Base-by-base conservation (phyloP, 805 yeast species). In the Metschnikowia cubensis region DNA sequence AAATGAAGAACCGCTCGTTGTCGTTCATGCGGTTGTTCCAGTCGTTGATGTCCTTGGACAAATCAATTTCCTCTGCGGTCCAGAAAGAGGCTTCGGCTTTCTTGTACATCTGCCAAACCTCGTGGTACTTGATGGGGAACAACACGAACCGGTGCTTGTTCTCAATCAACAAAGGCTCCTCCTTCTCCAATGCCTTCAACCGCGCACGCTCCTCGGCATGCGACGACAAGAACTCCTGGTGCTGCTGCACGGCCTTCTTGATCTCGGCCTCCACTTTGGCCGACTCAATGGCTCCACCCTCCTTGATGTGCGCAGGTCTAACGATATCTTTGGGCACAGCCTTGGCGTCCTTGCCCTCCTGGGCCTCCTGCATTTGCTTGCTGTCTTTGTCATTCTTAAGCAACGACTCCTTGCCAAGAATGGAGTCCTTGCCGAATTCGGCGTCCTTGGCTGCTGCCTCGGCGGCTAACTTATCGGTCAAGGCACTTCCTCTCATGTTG, bases 71-170 rank as follows among this genome's bases (percentile, higher is more conserved):
- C 77, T 92, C 99, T 43, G 98, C 97, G 37, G 98, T 94, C 99
- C 99, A 92, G 81, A 92, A 92, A 5, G 98, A 92, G 14, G 99
- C 99, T 79, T 94, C 99, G 46, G 98, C 97, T 75, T 92, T 89
- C 79, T 92, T 92, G 75, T 92, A 92, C 79, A 95, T 91, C 72
- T 92, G 96, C 98, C 98, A 92, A 69, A 92, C 88, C 75, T 92
- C 98, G 68, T 91, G 92, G 76, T 90, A 94, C 74, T 88, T 87
- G 74, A 92, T 89, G 59, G 99, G 99, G 83, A 91, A 91, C 53
- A 92, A 75, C 47, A 94, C 97, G 64, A 89, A 90, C 67, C 99
- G 84, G 65, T 82, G 82, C 60, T 81, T 82, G 81, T 92, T 94
- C 72, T 89, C 97, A 47, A 68, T 64, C 63, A 92, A 80, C 63